phyloP scores from a whole-genome alignment of 371 early-diverging fungal species.

The Coemansia sp. region DNA sequence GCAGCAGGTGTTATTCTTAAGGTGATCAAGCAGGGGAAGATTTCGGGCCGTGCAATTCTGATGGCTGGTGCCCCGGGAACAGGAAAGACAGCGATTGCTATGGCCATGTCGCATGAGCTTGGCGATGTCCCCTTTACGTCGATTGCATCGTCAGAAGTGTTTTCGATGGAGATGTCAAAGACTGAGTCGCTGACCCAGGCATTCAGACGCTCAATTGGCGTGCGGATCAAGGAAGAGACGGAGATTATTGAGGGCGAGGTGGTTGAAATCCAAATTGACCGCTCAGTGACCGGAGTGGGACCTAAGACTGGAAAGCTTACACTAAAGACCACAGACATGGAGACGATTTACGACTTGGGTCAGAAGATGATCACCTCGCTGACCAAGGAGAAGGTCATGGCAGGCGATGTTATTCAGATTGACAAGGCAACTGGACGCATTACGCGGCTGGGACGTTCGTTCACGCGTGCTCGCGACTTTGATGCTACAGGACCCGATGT shows the following conservation, averaged over 20 bases:
- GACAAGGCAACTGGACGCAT: slow-evolving; percentile 99
- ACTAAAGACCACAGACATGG: slow-evolving; percentile 99
- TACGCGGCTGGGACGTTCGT: slow-evolving; percentile 94
- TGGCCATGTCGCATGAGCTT: slow-evolving; percentile 80
- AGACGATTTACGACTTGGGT: slow-evolving; percentile 98
- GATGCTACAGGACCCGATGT: slow-evolving; percentile 96
- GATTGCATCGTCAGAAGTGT: slow-evolving; percentile 96
- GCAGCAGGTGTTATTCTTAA: slow-evolving; percentile 93
- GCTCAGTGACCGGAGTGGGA: slow-evolving; percentile 84
- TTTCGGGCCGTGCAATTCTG: slow-evolving; percentile 95
- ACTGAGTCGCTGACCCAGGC: slow-evolving; percentile 98
- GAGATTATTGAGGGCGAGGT: slow-evolving; percentile 99
- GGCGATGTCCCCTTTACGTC: slow-evolving; percentile 97
- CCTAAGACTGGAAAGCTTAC: slow-evolving; percentile 95
- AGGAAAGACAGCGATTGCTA: slow-evolving; percentile 93
- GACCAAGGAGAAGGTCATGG: slow-evolving; percentile 95
- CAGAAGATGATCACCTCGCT: slow-evolving; percentile 97
- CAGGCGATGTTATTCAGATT: slow-evolving; percentile 97
- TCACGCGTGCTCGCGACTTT: slow-evolving; percentile 91
- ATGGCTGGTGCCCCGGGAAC: slow-evolving; percentile 99
- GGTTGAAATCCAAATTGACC: slow-evolving; percentile 95
- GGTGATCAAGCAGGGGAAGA: slow-evolving; percentile 93
- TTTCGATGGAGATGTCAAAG: slow-evolving; percentile 97
- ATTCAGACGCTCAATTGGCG: slow-evolving; percentile 94
- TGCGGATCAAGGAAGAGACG: slow-evolving; percentile 97